Percentiles rank a stretch among this genome's conserved stretches.
Conservation (phyloP, 2,329 filamentous ascomycete species). For the Fusarium aywerte region DNA sequence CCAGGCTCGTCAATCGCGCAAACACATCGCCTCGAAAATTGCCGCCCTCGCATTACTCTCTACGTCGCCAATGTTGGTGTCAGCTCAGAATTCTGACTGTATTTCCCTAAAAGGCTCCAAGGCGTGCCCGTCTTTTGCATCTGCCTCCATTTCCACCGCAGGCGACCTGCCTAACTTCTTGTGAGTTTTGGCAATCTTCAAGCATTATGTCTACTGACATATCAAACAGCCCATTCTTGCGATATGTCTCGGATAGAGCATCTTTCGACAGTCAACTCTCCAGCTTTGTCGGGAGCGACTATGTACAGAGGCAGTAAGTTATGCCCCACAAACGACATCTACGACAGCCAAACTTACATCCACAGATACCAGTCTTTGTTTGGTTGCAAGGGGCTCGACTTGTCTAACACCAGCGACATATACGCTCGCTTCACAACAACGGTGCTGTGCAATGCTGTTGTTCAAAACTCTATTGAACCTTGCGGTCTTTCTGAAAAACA, state of each 20-base stretch:
- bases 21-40: constrained; percentile 32
- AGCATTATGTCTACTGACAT: constrained; percentile 23
- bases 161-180: constrained; percentile 68
- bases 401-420: constrained; percentile 80
- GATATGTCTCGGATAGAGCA: constrained; percentile 77
- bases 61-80: constrained; percentile 45
- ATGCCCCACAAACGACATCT: not conserved
- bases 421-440: constrained; percentile 95
- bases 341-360: constrained; percentile 16
- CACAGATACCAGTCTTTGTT: constrained; percentile 82
- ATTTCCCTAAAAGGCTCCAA: constrained; percentile 77
- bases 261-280: constrained; percentile 82
- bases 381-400: constrained; percentile 81
- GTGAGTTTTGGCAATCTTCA: constrained; percentile 58
- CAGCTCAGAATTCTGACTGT: constrained; percentile 58
- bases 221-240: constrained; percentile 78
- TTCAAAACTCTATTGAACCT: constrained; percentile 82
- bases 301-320: constrained; percentile 80
- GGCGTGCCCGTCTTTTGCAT: constrained; percentile 76
- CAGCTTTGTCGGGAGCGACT: constrained; percentile 78
- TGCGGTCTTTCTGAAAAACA: constrained; percentile 74
- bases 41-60: constrained; percentile 44
- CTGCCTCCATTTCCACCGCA: constrained; percentile 76
- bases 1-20: constrained; percentile 30
- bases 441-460: constrained; percentile 90